Evolutionary conservation across 306 rosid species (phyloP).

Genomic region (Dalbergia oliveri): DNA sequence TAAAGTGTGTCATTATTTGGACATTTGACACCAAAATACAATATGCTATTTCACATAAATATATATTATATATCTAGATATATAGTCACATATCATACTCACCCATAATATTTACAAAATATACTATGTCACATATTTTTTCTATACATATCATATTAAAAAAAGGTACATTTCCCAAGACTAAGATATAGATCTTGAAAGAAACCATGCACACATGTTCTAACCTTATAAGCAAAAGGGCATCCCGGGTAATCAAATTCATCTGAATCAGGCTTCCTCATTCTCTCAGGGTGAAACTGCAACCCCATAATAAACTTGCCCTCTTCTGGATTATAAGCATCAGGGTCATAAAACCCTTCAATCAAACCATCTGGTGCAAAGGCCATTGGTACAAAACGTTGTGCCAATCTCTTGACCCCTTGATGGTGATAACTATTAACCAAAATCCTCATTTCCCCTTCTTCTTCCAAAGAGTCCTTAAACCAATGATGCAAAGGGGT

Average conservation of each 20-base stretch:
- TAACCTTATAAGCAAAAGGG: constrained; percentile 86
- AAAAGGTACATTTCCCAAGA: too few species aligned
- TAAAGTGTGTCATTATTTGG: neutral
- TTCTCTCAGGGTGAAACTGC: constrained; percentile 93
- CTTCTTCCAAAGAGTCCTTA: constrained; percentile 69
- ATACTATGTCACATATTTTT: too few species aligned
- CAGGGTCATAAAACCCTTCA: constrained; percentile 91
- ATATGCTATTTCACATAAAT: too few species aligned
- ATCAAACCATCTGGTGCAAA: constrained; percentile 83
- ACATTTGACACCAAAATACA: too few species aligned
- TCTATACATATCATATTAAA: too few species aligned
- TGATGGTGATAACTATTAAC: constrained; percentile 98
- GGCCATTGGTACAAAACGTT: constrained; percentile 88
- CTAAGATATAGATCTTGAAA: neutral
- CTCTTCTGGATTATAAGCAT: constrained; percentile 88
- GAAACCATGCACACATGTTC: neutral
- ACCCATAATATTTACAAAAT: too few species aligned
- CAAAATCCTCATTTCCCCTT: constrained; percentile 63
- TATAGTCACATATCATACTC: too few species aligned
- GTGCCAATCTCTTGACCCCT: constrained; percentile 88
- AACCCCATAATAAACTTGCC: constrained; percentile 97
- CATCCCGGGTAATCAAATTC: constrained; percentile 93
- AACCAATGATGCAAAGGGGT: constrained; percentile 92
- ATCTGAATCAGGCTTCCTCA: constrained; percentile 78
- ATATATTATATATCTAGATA: too few species aligned